Conservation (phyloP, 2,329 filamentous ascomycete genomes). For the Cercospora brassicicola region DNA sequence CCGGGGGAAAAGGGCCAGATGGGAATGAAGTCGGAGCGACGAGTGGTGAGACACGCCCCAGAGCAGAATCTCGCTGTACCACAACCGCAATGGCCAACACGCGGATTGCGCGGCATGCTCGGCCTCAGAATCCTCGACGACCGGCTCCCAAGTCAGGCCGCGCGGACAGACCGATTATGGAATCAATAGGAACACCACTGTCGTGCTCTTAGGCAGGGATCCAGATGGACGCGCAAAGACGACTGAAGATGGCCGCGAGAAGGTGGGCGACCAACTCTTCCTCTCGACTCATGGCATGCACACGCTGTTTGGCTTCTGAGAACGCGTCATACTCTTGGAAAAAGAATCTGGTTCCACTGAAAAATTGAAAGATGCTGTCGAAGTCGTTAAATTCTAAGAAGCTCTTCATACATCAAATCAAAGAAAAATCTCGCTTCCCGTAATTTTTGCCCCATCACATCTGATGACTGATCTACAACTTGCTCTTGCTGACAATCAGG, state of each 20-base stretch:
- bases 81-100: too few relatives aligned
- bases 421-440: not conserved
- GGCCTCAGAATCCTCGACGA: too few relatives aligned
- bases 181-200: not conserved
- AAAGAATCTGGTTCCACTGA: not conserved
- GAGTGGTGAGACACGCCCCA: too few relatives aligned
- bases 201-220: not conserved
- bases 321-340: not conserved
- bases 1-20: not conserved
- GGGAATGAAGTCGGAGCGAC: not conserved
- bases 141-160: too few relatives aligned
- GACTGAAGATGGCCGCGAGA: not conserved
- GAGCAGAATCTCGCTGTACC: too few relatives aligned
- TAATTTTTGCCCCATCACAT: not conserved
- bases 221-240: not conserved
- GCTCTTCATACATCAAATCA: constrained; percentile 5
- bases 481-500: constrained; percentile 38
- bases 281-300: not conserved
- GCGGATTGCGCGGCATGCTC: too few relatives aligned
- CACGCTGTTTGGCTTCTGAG: too few relatives aligned
- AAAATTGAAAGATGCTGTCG: not conserved
- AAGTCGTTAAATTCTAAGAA: constrained; percentile 1
- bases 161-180: not conserved
- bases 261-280: not conserved
- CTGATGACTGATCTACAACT: constrained; percentile 33